Percentiles rank a stretch among this genome's conserved stretches.
Evolutionary conservation across 495 filamentous ascomycete species (phyloP).

Genomic region (Aspergillus haitiensis): DNA sequence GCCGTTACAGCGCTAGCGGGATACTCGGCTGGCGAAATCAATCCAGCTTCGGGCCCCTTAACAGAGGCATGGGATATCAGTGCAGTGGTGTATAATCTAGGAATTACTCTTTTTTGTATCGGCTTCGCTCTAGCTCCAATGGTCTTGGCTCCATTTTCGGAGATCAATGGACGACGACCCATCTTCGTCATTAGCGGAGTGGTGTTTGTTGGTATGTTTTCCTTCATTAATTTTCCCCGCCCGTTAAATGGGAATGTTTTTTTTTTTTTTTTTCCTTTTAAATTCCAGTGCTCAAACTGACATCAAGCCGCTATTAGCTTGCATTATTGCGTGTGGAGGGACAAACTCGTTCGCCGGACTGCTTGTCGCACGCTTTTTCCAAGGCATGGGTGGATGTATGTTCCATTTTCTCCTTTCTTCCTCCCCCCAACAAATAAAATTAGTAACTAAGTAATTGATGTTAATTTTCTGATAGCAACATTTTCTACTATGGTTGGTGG

Average conservation of each 20-base stretch:
- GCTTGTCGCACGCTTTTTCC: constrained; percentile 72
- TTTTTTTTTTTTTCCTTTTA: too few species aligned
- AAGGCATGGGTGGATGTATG: constrained; percentile 66
- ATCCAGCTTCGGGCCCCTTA: constrained; percentile 64
- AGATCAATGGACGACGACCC: constrained; percentile 80
- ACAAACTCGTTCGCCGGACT: constrained; percentile 72
- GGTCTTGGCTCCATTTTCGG: constrained; percentile 86
- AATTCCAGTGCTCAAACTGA: background rate
- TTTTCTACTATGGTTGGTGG: constrained; percentile 94
- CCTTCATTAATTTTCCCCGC: background rate
- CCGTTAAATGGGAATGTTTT: too few species aligned
- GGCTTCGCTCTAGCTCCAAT: constrained; percentile 89
- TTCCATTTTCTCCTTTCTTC: background rate
- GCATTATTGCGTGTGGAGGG: constrained; percentile 73
- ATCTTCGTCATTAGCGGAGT: constrained; percentile 75
- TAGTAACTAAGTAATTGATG: constrained; percentile 17
- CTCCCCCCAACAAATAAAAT: background rate
- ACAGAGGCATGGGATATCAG: constrained; percentile 61
- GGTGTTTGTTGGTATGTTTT: constrained; percentile 55
- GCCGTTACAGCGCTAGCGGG: constrained; percentile 74
- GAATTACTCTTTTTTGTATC: constrained; percentile 77
- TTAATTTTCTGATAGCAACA: constrained; percentile 43
- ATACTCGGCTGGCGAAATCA: constrained; percentile 81
- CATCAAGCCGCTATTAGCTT: constrained; percentile 38
- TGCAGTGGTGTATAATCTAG: constrained; percentile 64